These are phyloP conservation scores for Capsicum rhomboideum DNA, from an alignment of 257 asterid genomes.

Conservation along the genomic window DNA sequence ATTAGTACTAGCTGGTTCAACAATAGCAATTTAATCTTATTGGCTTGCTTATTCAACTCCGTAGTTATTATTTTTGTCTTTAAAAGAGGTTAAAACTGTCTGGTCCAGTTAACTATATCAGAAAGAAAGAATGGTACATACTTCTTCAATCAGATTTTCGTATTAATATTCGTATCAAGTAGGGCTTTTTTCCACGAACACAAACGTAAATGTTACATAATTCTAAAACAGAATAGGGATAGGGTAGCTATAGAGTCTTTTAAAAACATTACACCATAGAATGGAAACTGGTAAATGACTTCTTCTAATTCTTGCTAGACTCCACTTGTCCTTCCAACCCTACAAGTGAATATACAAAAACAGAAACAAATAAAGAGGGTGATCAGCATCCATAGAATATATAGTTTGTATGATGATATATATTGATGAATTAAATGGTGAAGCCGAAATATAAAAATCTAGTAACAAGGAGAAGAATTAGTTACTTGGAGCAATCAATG, in stretches of 20 bases:
- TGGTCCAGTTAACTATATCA: neutral
- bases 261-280: neutral
- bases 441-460: neutral
- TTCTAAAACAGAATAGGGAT: neutral
- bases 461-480: neutral
- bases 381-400: neutral
- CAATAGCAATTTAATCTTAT: too few relatives aligned
- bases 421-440: neutral
- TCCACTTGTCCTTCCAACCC: neutral
- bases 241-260: neutral
- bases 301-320: neutral
- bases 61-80: too few relatives aligned
- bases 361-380: neutral
- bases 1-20: too few relatives aligned
- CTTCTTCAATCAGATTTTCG: neutral
- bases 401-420: neutral
- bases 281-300: neutral
- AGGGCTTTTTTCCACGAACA: neutral
- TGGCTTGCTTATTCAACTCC: too few relatives aligned
- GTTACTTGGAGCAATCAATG: neutral
- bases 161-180: neutral
- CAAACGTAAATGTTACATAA: neutral
- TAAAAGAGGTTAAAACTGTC: too few relatives aligned
- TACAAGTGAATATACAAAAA: neutral
- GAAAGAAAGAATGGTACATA: neutral